Conservation (phyloP, 208 protist species). For the Phytomonas sp. region DNA sequence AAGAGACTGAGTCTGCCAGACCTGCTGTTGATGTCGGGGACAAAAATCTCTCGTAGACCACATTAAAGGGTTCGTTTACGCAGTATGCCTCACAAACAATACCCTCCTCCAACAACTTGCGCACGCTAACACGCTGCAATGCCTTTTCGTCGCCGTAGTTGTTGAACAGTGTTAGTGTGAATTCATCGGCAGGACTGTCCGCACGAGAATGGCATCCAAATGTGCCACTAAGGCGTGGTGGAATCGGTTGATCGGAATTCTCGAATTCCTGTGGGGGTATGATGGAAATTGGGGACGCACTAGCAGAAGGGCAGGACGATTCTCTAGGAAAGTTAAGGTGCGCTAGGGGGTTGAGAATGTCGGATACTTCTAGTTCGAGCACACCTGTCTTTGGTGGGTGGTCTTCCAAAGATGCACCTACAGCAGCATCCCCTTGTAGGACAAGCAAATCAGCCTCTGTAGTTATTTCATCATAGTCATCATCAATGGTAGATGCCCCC, state of each 20-base stretch:
- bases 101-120: constrained; percentile 55
- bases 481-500: background rate
- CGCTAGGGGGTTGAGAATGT: background rate
- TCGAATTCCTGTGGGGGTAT: background rate
- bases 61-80: constrained; percentile 18
- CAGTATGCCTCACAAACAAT: constrained; percentile 60
- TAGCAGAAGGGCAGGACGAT: background rate
- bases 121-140: constrained; percentile 46
- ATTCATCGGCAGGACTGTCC: background rate
- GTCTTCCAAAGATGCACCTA: background rate
- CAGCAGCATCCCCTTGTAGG: background rate
- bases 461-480: background rate
- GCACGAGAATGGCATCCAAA: background rate
- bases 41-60: background rate
- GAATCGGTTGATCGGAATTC: background rate
- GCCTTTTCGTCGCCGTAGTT: constrained; percentile 51
- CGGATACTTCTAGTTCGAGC: background rate
- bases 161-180: constrained; percentile 34
- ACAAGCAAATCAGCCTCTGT: background rate
- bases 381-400: background rate
- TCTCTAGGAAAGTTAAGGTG: background rate
- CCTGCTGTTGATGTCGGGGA: background rate
- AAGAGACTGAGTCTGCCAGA: background rate
- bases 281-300: background rate
- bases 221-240: background rate